Base-by-base conservation (phyloP, 768 basidiomycete genomes). In the Boletus vinaceobasis region DNA sequence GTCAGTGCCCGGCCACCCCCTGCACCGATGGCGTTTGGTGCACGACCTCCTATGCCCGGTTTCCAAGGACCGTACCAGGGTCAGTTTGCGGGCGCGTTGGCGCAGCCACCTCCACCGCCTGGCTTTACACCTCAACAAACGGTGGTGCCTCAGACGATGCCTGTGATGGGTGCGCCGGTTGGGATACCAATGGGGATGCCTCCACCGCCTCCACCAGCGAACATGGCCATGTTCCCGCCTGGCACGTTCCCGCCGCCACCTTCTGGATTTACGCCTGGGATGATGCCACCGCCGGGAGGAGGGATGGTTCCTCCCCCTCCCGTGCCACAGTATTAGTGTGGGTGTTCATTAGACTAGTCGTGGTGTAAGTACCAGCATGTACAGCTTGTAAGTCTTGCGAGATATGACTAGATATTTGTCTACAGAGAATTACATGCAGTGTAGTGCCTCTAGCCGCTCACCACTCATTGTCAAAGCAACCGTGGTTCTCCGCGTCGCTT, bases 71-170 rank as follows among this genome's bases (percentile, higher is more conserved):
- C 84, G 1, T 89, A 90, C 65, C 86, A 90, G 74, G 93, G 93
- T n/a, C 93, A 95, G 73, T 96, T 93, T 66, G 93, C 93, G 10
- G 93, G 93, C 37, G 87, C 81, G 15, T 79, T 97, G 52, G 89
- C 92, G 4, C 85, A 82, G 46, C 88, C 89, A 0, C 85, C 88
- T 2, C 90, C 91, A 0, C 90, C 90, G 0, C 83, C 87, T 47
- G 90, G 90, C 10, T 91, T 91, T 55, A 80, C 85, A 0, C 82
- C 83, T 19, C 87, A 88, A 62, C 86, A 87, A 65, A 84, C 85
- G 5, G 77, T 87, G 38, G 73, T 85, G 59, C 81, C 82, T 21
- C 72, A 65, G 44, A 56, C 56, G 4, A 72, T 75, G 60, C 68
- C 68, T 53, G 66, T 71, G 61, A 74, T 74, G 74, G 66, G 64